Conservation (phyloP, 2,329 filamentous ascomycete genomes). For the Chrysosporium queenslandicum region DNA sequence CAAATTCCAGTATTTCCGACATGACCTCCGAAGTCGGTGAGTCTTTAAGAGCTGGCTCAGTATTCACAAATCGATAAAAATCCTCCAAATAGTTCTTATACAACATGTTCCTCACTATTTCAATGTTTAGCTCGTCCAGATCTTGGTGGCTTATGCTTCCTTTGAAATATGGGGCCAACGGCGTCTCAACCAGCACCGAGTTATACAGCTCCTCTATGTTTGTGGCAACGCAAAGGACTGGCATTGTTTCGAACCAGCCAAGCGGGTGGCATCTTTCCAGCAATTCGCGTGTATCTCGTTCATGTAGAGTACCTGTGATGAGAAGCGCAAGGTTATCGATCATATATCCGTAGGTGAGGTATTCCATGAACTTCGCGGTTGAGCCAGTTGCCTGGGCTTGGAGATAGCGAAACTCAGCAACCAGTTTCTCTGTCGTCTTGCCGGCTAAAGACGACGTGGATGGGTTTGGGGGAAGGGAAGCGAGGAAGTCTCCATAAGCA, state of each 20-base stretch:
- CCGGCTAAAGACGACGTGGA: constrained; percentile 90
- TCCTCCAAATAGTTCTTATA: constrained; percentile 99
- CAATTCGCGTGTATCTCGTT: constrained; percentile 90
- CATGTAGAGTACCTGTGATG: constrained; percentile 94
- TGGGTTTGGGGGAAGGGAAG: constrained; percentile 85
- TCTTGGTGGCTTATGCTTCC: constrained; percentile 92
- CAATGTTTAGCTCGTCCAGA: constrained; percentile 96
- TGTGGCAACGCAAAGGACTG: constrained; percentile 90
- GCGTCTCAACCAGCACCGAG: constrained; percentile 92
- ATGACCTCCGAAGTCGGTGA: constrained; percentile 91
- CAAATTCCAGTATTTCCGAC: constrained; percentile 91
- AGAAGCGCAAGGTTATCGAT: constrained; percentile 98
- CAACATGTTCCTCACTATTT: constrained; percentile 94
- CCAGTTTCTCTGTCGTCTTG: constrained; percentile 95
- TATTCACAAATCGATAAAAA: constrained; percentile 90
- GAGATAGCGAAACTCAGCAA: constrained; percentile 92
- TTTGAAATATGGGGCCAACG: constrained; percentile 94
- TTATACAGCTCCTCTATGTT: constrained; percentile 99
- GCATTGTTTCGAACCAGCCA: constrained; percentile 98
- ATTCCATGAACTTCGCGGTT: constrained; percentile 92
- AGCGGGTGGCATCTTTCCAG: constrained; percentile 92
- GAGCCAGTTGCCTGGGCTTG: constrained; percentile 88
- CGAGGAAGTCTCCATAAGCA: constrained; percentile 93
- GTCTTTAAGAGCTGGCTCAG: constrained; percentile 70
- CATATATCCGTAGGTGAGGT: constrained; percentile 98